These are phyloP conservation scores for Crassisporium funariophilum DNA, from an alignment of 768 basidiomycete species.

Conservation along the genomic window DNA sequence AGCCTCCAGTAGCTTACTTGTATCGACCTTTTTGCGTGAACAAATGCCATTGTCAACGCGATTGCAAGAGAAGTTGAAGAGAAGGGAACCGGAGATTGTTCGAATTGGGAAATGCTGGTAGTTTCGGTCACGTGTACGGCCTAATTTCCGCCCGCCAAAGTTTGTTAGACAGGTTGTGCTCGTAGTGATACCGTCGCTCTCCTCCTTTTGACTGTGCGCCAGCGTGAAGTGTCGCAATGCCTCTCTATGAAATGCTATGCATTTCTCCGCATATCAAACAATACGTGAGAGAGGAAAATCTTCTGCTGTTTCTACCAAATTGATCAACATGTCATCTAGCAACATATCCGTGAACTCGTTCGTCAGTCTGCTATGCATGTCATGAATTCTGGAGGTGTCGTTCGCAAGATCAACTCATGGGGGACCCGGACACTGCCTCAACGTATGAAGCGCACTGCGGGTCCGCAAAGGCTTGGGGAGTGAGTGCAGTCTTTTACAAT, in stretches of 20 bases:
- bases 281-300: slow-evolving; percentile 55
- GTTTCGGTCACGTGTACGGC: slow-evolving; percentile 6
- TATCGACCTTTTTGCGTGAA: too few species aligned
- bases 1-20: too few species aligned
- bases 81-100: too few species aligned
- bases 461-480: slow-evolving; percentile 69
- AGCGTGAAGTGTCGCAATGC: slow-evolving; percentile 53
- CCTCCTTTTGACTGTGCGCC: not conserved
- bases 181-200: not conserved
- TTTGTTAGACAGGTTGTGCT: not conserved
- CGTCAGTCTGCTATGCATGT: slow-evolving; percentile 70
- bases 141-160: slow-evolving; percentile 6
- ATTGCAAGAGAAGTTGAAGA: too few species aligned
- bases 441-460: slow-evolving; percentile 66
- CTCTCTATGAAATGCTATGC: slow-evolving; percentile 86
- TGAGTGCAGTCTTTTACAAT: slow-evolving; percentile 43
- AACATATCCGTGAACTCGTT: slow-evolving; percentile 75
- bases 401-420: slow-evolving; percentile 75
- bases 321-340: slow-evolving; percentile 39
- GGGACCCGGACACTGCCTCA: slow-evolving; percentile 76
- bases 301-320: not conserved
- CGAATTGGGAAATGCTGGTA: too few species aligned
- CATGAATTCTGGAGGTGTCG: slow-evolving; percentile 77
- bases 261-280: slow-evolving; percentile 74
- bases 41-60: too few species aligned